These are phyloP conservation scores for Brachypodium distachyon DNA, from an alignment of 202 grass and related monocot species.

Conservation along the genomic window DNA sequence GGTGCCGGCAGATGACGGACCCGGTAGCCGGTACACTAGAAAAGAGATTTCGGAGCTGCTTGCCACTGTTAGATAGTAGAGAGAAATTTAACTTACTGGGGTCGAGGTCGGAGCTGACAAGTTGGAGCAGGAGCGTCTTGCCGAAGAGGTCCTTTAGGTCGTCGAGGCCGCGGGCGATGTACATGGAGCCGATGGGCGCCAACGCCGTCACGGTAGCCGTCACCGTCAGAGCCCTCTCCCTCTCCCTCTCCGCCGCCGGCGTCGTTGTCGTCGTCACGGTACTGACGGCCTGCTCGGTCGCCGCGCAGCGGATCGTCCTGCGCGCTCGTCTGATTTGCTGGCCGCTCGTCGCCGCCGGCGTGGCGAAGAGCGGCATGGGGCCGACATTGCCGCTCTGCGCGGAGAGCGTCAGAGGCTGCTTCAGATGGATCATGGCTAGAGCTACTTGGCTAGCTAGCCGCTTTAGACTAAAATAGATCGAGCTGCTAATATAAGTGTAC, in stretches of 20 bases:
- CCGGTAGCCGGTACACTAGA: no score
- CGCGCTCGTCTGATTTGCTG: not conserved
- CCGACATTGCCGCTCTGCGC: conserved; percentile 9
- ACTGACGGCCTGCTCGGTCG: not conserved
- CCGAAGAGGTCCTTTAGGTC: conserved; percentile 58
- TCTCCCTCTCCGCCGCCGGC: no score
- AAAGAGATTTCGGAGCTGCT: not conserved
- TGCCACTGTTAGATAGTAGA: not conserved
- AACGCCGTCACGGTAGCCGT: conserved; percentile 43
- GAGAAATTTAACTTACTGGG: conserved; percentile 41
- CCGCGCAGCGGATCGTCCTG: conserved; percentile 28
- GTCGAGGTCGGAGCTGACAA: conserved; percentile 67
- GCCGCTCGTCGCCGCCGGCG: not conserved
- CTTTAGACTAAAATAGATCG: not conserved
- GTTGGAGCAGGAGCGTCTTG: conserved; percentile 47
- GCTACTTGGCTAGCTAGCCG: not conserved
- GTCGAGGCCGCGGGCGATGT: conserved; percentile 46
- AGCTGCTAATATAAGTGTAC: no score
- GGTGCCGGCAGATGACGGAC: no score
- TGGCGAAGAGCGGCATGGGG: not conserved
- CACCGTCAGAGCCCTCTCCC: conserved; percentile 24
- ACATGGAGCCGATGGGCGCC: conserved; percentile 23
- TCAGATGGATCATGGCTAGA: conserved; percentile 38
- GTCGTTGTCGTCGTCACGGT: no score
- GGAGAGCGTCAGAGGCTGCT: conserved; percentile 32